phyloP scores from a whole-genome alignment of 2,329 filamentous ascomycete genomes.

The Sarocladium kiliense region DNA sequence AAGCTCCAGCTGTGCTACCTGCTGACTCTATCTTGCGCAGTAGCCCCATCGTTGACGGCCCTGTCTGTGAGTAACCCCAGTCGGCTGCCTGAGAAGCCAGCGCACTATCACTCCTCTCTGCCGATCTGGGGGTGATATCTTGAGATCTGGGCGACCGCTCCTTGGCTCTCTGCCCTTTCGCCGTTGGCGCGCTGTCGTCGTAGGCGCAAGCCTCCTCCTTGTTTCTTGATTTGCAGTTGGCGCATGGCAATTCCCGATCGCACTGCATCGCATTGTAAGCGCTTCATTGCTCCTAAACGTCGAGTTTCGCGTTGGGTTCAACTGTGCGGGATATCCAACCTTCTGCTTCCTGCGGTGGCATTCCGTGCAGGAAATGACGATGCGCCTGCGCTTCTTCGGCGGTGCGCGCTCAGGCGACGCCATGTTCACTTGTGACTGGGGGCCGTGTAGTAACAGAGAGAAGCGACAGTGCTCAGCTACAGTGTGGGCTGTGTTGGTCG shows the following conservation, averaged over 20 bases:
- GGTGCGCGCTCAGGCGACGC: neutral
- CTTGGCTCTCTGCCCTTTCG: conserved; percentile 24
- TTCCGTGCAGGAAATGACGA: conserved; percentile 59
- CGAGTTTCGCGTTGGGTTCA: no score
- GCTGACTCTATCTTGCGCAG: conserved; percentile 45
- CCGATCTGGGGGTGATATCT: conserved; percentile 10
- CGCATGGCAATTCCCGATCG: conserved; percentile 54
- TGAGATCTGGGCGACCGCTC: conserved; percentile 14
- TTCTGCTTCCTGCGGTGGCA: conserved; percentile 61
- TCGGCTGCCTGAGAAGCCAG: conserved; percentile 39
- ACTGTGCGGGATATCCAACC: conserved; percentile 23
- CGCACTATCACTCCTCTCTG: conserved; percentile 13
- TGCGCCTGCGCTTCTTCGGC: conserved; percentile 51
- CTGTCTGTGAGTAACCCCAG: conserved; percentile 49
- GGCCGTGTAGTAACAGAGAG: neutral
- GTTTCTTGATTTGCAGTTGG: conserved; percentile 53
- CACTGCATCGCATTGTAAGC: conserved; percentile 34
- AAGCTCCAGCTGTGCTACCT: conserved; percentile 27
- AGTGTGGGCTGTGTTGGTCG: no score
- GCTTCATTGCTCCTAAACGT: neutral
- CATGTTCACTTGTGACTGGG: neutral
- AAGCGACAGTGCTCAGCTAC: neutral
- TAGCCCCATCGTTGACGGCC: conserved; percentile 48
- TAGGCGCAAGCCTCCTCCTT: conserved; percentile 53
- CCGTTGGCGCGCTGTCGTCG: conserved; percentile 44